These are phyloP conservation scores for Apophysomyces variabilis DNA, from an alignment of 371 early-diverging fungal genomes.

Conservation along the genomic window DNA sequence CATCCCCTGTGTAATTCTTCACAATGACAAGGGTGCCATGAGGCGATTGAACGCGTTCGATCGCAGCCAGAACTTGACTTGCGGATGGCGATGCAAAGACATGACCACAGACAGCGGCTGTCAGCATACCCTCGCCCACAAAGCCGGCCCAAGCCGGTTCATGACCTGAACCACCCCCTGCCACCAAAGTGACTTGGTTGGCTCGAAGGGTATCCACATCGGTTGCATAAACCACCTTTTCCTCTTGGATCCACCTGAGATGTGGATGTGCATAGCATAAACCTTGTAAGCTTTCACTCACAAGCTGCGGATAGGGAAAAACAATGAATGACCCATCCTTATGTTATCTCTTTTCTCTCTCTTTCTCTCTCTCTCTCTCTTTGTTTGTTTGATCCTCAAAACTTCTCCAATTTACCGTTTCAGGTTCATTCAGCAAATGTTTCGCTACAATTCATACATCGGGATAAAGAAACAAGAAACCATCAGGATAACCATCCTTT, in stretches of 20 bases:
- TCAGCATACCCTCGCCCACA: conserved; percentile 75
- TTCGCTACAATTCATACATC: conserved; percentile 24
- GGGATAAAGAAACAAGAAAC: not conserved
- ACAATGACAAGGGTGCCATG: conserved; percentile 78
- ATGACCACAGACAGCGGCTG: conserved; percentile 82
- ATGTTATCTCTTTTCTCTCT: no score
- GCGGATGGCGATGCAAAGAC: conserved; percentile 86
- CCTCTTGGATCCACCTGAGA: conserved; percentile 33
- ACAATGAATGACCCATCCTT: no score
- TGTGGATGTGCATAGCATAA: conserved; percentile 48
- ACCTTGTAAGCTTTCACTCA: conserved; percentile 42
- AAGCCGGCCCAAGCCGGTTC: conserved; percentile 84
- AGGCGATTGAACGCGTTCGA: conserved; percentile 65
- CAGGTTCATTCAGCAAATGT: conserved; percentile 44
- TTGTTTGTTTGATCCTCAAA: not conserved
- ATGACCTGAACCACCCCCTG: conserved; percentile 87
- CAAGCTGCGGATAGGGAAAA: conserved; percentile 25
- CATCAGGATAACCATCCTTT: not conserved
- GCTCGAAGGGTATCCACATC: conserved; percentile 55
- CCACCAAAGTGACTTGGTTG: conserved; percentile 75
- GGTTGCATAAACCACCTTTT: conserved; percentile 59
- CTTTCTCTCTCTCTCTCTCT: not conserved
- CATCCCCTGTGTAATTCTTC: conserved; percentile 88
- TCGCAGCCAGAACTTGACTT: conserved; percentile 71
- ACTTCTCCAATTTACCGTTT: conserved; percentile 24